These are phyloP conservation scores for Thelonectria discophora DNA, from an alignment of 2,329 filamentous ascomycete genomes.

Conservation along the genomic window DNA sequence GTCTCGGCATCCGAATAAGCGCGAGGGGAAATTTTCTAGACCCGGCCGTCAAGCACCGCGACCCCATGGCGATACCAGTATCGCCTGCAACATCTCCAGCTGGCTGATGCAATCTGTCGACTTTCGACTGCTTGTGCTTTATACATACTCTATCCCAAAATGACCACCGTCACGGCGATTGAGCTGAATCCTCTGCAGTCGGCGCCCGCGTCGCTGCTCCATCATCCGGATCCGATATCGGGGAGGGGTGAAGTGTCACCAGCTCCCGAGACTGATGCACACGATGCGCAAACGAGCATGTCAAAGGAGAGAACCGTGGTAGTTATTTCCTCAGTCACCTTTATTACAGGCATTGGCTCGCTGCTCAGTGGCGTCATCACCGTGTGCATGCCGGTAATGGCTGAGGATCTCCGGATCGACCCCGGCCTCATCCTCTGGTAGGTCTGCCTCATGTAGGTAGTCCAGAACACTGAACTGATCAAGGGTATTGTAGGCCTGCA, in stretches of 20 bases:
- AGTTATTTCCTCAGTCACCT: constrained; percentile 9
- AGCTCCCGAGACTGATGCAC: not conserved
- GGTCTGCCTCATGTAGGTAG: not conserved
- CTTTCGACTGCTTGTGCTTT: not conserved
- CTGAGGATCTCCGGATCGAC: not conserved
- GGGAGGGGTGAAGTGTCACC: not conserved
- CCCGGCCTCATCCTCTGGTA: constrained; percentile 4
- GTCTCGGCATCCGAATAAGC: no score
- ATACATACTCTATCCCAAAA: not conserved
- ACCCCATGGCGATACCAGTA: not conserved
- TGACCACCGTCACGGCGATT: constrained; percentile 20
- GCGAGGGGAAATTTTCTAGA: no score
- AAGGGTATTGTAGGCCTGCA: not conserved
- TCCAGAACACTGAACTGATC: not conserved
- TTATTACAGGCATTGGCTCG: not conserved
- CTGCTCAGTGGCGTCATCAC: constrained; percentile 4
- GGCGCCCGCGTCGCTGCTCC: not conserved
- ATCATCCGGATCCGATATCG: not conserved
- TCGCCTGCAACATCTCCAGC: not conserved
- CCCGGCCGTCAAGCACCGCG: no score
- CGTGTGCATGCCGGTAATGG: constrained; percentile 2
- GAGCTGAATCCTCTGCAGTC: not conserved
- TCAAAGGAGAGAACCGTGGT: not conserved
- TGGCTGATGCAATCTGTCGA: not conserved
- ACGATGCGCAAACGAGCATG: not conserved